Evolutionary conservation across 257 asterid genomes (phyloP), one percentile per base, ranked within the genome.

Genomic region (Penstemon eatonii): DNA sequence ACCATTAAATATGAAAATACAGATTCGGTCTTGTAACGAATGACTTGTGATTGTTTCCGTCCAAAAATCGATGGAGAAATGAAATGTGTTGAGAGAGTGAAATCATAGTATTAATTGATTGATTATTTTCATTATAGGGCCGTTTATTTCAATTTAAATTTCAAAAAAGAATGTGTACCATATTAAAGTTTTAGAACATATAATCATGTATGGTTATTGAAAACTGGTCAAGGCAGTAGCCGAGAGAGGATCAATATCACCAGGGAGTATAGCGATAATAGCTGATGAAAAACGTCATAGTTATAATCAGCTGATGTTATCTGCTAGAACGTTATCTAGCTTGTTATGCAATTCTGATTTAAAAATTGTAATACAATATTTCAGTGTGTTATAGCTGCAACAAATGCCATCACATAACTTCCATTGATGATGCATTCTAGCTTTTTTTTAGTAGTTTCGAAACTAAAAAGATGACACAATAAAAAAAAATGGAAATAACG

Each of bases 171-270:
- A n/a, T n/a, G n/a, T n/a, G n/a, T n/a, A n/a, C n/a, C n/a, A n/a
- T n/a, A n/a, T n/a, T n/a, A n/a, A n/a, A n/a, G n/a, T n/a, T n/a
- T n/a, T n/a, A n/a, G n/a, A n/a, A n/a, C n/a, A n/a, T n/a, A n/a
- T n/a, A n/a, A n/a, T n/a, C n/a, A n/a, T n/a, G n/a, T n/a, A n/a
- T n/a, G n/a, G n/a, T n/a, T n/a, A n/a, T n/a, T n/a, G n/a, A n/a
- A n/a, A 92, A 76, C 80, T 92, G 59, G 88, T 80, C 74, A 88
- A 87, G 63, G 82, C 81, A 50, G 85, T 87, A 66, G 81, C 84
- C 13, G 63, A 71, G 58, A 82, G 76, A 53, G 98, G 85, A 38
- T 70, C 83, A 4, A 69, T 67, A 59, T 70, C 80, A 10, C 85
- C 80, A 8, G 76, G 78, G 75, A 83, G 83, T 72, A 55, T 89